A percentile compares a stretch with the other conserved stretches of the same genome.
These are phyloP conservation scores for Logfia minima DNA, from an alignment of 129 eudicot genomes.

Conservation along the genomic window DNA sequence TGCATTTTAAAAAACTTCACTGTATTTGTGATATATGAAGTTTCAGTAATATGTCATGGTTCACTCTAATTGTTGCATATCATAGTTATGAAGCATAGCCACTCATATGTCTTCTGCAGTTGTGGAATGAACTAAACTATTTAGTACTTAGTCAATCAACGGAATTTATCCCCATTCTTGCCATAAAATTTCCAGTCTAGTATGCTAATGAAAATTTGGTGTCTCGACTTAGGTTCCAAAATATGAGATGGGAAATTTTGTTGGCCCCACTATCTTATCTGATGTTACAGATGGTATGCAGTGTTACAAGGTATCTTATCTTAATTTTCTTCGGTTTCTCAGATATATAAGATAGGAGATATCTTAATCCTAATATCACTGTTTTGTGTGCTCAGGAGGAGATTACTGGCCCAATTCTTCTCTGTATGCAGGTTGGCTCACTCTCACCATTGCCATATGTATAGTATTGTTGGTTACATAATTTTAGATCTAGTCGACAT, in stretches of 20 bases:
- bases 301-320: slow-evolving; percentile 62
- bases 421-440: slow-evolving; percentile 72
- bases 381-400: slow-evolving; percentile 63
- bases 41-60: too few species aligned
- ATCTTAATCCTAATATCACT: slow-evolving; percentile 19
- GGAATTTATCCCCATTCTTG: neutral
- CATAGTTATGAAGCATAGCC: too few species aligned
- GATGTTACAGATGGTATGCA: slow-evolving; percentile 68
- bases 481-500: slow-evolving; percentile 9
- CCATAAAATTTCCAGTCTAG: neutral
- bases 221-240: slow-evolving; percentile 50
- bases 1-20: too few species aligned
- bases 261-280: slow-evolving; percentile 79
- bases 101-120: neutral
- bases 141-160: neutral
- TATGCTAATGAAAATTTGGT: slow-evolving; percentile 26
- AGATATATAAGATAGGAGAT: neutral
- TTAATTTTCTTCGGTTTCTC: neutral
- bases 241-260: slow-evolving; percentile 77
- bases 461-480: slow-evolving; percentile 17
- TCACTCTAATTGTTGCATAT: too few species aligned
- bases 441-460: slow-evolving; percentile 12
- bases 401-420: slow-evolving; percentile 78
- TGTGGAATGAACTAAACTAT: neutral
- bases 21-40: too few species aligned